phyloP scores from a whole-genome alignment of 371 early-diverging fungal species.

The Haplosporangium sp. region DNA sequence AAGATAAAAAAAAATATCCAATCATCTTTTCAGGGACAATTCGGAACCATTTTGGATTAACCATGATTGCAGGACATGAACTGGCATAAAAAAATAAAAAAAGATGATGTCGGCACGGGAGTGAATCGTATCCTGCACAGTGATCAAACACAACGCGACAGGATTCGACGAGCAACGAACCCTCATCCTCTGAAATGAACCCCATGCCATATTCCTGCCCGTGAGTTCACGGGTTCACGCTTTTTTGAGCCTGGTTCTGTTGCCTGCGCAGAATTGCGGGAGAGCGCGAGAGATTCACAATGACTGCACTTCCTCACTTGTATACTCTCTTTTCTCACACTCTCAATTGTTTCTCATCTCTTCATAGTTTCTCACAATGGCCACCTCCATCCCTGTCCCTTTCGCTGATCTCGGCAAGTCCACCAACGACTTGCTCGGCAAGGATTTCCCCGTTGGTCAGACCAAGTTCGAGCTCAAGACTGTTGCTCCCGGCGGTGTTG shows the following conservation, averaged over 20 bases:
- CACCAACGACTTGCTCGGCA: conserved; percentile 94
- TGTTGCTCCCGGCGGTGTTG: conserved; percentile 93
- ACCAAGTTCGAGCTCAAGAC: conserved; percentile 98
- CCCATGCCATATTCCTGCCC: too few relatives aligned
- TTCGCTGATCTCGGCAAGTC: conserved; percentile 96
- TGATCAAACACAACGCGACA: too few relatives aligned
- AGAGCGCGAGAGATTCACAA: too few relatives aligned
- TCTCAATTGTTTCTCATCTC: background rate
- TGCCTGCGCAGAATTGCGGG: too few relatives aligned
- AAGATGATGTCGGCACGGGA: background rate
- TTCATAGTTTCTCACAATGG: conserved; percentile 33
- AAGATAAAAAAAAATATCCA: background rate
- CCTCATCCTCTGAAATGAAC: too few relatives aligned
- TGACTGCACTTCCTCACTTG: background rate
- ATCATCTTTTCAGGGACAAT: background rate
- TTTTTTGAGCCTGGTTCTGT: too few relatives aligned
- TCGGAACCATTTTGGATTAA: background rate
- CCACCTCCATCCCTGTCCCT: conserved; percentile 68
- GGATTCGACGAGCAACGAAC: too few relatives aligned
- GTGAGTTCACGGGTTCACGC: too few relatives aligned
- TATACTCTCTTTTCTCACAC: conserved; percentile 9
- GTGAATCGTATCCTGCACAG: background rate
- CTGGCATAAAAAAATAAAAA: background rate
- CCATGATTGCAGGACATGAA: background rate
- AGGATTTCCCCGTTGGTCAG: conserved; percentile 95